Conservation (phyloP, 2,329 filamentous ascomycete genomes). For the Talaromyces verruculosus region DNA sequence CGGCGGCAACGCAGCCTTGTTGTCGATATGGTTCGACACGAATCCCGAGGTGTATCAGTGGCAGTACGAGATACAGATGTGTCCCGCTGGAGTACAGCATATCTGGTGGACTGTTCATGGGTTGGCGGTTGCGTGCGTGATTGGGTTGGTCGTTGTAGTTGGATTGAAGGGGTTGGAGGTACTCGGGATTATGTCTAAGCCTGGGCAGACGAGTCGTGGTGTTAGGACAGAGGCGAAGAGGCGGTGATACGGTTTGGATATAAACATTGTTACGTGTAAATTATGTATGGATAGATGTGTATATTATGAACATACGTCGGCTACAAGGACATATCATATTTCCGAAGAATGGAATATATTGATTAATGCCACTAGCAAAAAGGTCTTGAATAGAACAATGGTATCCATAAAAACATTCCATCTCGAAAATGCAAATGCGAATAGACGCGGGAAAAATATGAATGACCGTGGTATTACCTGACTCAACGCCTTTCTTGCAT, state of each 20-base stretch:
- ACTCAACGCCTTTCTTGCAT: slow-evolving; percentile 2
- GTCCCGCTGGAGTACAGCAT: slow-evolving; percentile 80
- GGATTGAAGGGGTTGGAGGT: not conserved
- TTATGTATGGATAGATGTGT: slow-evolving; percentile 2
- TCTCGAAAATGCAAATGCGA: slow-evolving; percentile 3
- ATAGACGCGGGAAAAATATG: not conserved
- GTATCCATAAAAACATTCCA: not conserved
- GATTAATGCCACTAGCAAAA: slow-evolving; percentile 2
- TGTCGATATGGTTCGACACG: slow-evolving; percentile 86
- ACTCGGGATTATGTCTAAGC: not conserved
- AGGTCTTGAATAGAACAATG: not conserved
- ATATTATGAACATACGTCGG: slow-evolving; percentile 3
- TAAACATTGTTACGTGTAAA: not conserved
- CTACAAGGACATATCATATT: not conserved
- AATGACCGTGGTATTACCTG: not conserved
- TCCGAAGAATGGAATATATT: slow-evolving; percentile 12
- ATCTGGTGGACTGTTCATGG: slow-evolving; percentile 92
- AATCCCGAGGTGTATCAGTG: slow-evolving; percentile 63
- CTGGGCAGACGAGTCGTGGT: not conserved
- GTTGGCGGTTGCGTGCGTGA: slow-evolving; percentile 57
- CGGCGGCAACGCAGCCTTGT: slow-evolving; percentile 82
- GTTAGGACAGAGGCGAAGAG: not conserved
- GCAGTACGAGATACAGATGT: slow-evolving; percentile 77
- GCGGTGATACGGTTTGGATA: not conserved
- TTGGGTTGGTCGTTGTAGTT: slow-evolving; percentile 30